These are phyloP conservation scores for Mycena olivaceomarginata DNA, from an alignment of 768 basidiomycete species.

Conservation along the genomic window DNA sequence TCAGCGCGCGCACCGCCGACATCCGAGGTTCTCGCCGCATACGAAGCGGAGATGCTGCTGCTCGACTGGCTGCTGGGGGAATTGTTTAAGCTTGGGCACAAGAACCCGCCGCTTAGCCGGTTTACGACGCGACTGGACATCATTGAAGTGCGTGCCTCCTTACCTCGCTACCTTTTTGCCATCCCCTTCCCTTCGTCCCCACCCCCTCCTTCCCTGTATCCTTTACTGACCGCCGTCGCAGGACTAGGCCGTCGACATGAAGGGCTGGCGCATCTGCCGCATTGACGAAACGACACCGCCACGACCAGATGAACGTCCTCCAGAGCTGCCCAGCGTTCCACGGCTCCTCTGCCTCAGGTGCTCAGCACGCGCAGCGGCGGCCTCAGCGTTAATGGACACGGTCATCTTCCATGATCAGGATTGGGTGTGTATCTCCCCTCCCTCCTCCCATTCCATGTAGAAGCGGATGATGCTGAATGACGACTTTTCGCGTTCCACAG, in stretches of 20 bases:
- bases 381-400: constrained; percentile 88
- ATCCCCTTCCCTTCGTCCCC: background rate
- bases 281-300: constrained; percentile 92
- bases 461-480: background rate
- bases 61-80: constrained; percentile 91
- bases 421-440: constrained; percentile 73
- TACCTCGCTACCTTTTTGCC: background rate
- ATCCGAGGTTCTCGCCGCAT: constrained; percentile 50
- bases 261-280: constrained; percentile 90
- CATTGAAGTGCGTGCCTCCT: constrained; percentile 78
- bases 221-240: constrained; percentile 46
- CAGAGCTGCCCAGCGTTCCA: constrained; percentile 70
- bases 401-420: constrained; percentile 96
- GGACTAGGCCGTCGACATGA: constrained; percentile 93
- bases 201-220: background rate
- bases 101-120: constrained; percentile 91
- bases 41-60: constrained; percentile 96
- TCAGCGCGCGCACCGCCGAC: constrained; percentile 1
- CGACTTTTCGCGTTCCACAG: constrained; percentile 73
- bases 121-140: constrained; percentile 98
- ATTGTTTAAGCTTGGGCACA: constrained; percentile 86
- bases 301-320: constrained; percentile 90
- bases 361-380: constrained; percentile 89
- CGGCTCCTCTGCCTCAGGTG: constrained; percentile 73
- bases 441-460: background rate